Evolutionary conservation across 257 asterid genomes (phyloP), one percentile per base, ranked within the genome.

Genomic region (Cinchona pubescens): DNA sequence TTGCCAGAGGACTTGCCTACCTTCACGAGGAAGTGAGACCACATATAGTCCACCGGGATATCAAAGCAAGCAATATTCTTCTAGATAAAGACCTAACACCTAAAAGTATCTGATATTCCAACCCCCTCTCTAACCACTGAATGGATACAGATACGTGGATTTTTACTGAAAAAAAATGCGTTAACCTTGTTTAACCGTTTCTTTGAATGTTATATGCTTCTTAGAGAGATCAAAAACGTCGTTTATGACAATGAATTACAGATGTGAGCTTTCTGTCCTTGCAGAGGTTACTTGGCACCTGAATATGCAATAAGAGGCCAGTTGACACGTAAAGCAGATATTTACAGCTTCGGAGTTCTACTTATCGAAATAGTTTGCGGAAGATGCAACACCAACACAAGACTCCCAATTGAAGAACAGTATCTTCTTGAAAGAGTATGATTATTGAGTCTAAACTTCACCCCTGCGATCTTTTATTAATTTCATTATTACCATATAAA

Each of bases 201-300:
- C 35, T 23, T 29, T 21, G 10, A 65, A 19, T 43, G 37, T 35
- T 35, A 11, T 23, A 75, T 64, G 34, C 34, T 7, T 48, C 25
- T 35, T 14, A 58, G 15, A 11, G 37, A 69, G 53, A 75, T 35
- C 48, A 13, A 23, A 29, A 55, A 25, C 34, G 4, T 29, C 53
- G 34, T 46, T 48, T 56, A 53, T 16, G 25, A 68, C 16, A 27
- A 16, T 29, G 55, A 55, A 3, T 37, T 72, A 37, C 45, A 29
- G 30, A 58, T 4, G 29, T 46, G 46, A 60, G 4, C 56, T 68
- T 61, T 29, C n/a, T 40, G 16, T 69, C 60, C 45, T 46, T 83
- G 80, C 94, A 95, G 98, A 75, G 99, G 99, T 60, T 95, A 95
- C 85, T 86, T 95, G 90, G 99, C 99, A 60, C 99, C 99, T 18